Evolutionary conservation across 108 stramenopile genomes (phyloP), one percentile per base, ranked within the genome.

Genomic region (Nitzschia palea): DNA sequence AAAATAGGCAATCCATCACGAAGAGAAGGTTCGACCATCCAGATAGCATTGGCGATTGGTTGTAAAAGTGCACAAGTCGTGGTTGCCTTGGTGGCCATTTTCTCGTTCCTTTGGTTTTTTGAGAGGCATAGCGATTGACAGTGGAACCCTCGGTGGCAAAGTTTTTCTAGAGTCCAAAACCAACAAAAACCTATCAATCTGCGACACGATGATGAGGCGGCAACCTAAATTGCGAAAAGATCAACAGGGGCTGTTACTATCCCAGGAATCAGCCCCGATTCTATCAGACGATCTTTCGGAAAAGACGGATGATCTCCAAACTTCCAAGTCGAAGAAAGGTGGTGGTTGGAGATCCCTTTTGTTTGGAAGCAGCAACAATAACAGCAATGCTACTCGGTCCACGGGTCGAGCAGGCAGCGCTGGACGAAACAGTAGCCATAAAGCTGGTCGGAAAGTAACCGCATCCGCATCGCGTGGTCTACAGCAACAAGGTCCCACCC

Each of bases 321-420:
- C 40, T 25, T 17, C 18, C 15, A 22, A 17, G 6, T 12, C 37
- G 2, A 26, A 40, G 40, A 60, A 60, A 9, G 43, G 43, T 22
- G 33, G 37, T 12, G 32, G 55, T n/a, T 60, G 59, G 59, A 60
- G 59, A 43, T 42, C 59, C 40, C 37, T 36, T n/a, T 43, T 60
- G 9, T 55, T 55, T 55, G 54, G 54, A 15, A 27, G n/a, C 27
- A 55, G 50, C n/a, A 51, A 51, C 50, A 51, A 20, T 5, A 51
- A 20, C 54, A 28, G 3, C 54, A 60, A 20, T 23, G 27, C 59
- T 32, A 14, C 59, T 12, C 59, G 59, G 1, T 40, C 59, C 14
- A 4, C 40, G n/a, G 30, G 17, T 31, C 54, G 54, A 30, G 54
- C 54, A 15, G 10, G 4, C 31, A 55, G 54, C 31, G 28, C 54